A percentile compares a stretch with the other conserved stretches of the same genome.
Conservation (phyloP, 1,284 basidiomycete species). For the Pyrrhoderma noxium region DNA sequence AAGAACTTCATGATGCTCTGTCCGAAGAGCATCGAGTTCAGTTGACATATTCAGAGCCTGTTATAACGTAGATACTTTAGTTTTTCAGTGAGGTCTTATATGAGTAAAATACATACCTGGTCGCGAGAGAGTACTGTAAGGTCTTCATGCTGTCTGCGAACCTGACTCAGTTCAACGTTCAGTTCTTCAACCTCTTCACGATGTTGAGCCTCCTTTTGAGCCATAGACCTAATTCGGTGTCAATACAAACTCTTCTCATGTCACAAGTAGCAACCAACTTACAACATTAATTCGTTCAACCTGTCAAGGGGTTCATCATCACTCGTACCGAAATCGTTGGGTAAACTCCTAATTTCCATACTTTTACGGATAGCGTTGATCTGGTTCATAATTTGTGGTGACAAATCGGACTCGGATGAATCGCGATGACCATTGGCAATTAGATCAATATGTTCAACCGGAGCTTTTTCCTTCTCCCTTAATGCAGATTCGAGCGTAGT, state of each 20-base stretch:
- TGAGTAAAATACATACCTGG: constrained; percentile 44
- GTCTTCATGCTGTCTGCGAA: constrained; percentile 74
- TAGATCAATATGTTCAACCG: constrained; percentile 21
- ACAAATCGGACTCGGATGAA: constrained; percentile 33
- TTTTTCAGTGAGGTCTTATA: neutral
- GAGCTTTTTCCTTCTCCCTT: constrained; percentile 38
- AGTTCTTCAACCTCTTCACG: constrained; percentile 70
- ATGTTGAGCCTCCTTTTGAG: constrained; percentile 85
- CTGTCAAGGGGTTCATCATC: constrained; percentile 64
- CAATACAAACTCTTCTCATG: constrained; percentile 10
- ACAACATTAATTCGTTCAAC: constrained; percentile 85
- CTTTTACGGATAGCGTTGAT: constrained; percentile 64
- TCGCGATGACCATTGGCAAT: constrained; percentile 25
- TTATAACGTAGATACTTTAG: constrained; percentile 3
- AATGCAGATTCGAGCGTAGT: constrained; percentile 63
- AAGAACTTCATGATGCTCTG: constrained; percentile 49
- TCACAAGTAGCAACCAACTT: constrained; percentile 25
- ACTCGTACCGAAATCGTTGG: constrained; percentile 32
- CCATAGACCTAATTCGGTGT: constrained; percentile 71
- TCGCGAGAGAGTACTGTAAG: constrained; percentile 72
- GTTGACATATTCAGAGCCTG: constrained; percentile 81
- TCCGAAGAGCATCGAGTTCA: constrained; percentile 69
- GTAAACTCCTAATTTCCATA: constrained; percentile 40
- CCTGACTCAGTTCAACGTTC: constrained; percentile 55
- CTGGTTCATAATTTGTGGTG: constrained; percentile 60